A percentile compares a stretch with the other conserved stretches of the same genome.
phyloP scores from a whole-genome alignment of 352 stramenopile genomes.

The Pythium vanterpoolii region DNA sequence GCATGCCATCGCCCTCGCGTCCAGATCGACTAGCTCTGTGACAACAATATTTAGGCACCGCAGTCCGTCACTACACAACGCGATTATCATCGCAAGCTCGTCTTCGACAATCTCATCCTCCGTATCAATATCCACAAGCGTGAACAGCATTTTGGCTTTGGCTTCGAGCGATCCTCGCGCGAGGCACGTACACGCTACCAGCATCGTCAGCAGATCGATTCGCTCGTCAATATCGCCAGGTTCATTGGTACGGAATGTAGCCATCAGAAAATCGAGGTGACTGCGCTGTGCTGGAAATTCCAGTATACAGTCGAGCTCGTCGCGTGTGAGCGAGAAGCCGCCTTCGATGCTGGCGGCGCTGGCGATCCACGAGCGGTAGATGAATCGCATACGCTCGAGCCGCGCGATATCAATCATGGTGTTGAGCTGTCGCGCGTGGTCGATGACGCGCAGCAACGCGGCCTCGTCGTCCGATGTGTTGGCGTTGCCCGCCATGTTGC shows the following conservation, averaged over 20 bases:
- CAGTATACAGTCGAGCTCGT: constrained; percentile 62
- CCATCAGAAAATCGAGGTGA: constrained; percentile 51
- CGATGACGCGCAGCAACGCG: constrained; percentile 21
- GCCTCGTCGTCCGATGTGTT: not conserved
- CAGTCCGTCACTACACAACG: constrained; percentile 44
- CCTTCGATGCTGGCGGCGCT: constrained; percentile 38
- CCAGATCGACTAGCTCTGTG: constrained; percentile 30
- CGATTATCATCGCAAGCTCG: constrained; percentile 66
- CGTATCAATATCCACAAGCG: constrained; percentile 64
- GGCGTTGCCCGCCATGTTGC: not conserved
- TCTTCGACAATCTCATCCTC: constrained; percentile 75
- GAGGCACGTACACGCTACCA: constrained; percentile 40
- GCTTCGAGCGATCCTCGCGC: constrained; percentile 45
- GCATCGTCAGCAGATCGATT: constrained; percentile 58
- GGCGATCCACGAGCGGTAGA: constrained; percentile 56
- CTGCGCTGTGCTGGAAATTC: constrained; percentile 35
- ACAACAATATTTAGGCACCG: constrained; percentile 29
- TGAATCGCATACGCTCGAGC: constrained; percentile 51
- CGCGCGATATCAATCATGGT: constrained; percentile 34
- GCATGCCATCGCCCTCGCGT: constrained; percentile 55
- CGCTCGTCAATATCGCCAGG: not conserved
- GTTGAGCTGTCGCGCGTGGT: constrained; percentile 44
- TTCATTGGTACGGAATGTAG: constrained; percentile 27
- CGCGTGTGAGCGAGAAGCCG: constrained; percentile 51
- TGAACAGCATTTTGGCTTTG: constrained; percentile 59